Evolutionary conservation across 805 yeast genomes (phyloP), one percentile per base, ranked within the genome.

Genomic region (Candida jianshihensis): DNA sequence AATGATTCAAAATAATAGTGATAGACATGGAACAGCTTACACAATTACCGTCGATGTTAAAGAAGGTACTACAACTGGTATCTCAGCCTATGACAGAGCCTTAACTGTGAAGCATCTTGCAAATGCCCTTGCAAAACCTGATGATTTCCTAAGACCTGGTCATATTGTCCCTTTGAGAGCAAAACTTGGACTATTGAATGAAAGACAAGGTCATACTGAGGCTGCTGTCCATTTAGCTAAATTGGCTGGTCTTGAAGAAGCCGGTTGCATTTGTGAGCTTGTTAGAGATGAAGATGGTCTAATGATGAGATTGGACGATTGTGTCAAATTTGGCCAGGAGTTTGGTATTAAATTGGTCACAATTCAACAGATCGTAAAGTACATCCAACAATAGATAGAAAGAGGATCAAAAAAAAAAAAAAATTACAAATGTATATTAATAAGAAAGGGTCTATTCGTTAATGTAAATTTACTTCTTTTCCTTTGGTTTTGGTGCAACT

Each of bases 1-100:
- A 35, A 81, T 92, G 92, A 40, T 49, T 19, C 49, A 59, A 4
- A 41, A 53, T 15, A 68, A 69, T 42, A 64, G 70, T 38, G 98
- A 92, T 56, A 78, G 95, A 56, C 97, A 92, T 49, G 95, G 95
- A 10, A 92, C 99, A 2, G 97, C 97, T 2, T 92, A 92, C 62
- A 92, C 98, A 2, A 78, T 92, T 33, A 87, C 97, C 1, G 85
- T 85, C 36, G 99, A 92, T 56, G 78, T 65, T 43, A 77, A 73
- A 25, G 81, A 81, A 39, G 96, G 95, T 25, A 89, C 97, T 26
- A 87, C 97, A 11, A 92, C 99, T 0, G 99, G 99, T 11, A 92
- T 92, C 34, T 82, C 95, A 19, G 97, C 98, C 9, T 81, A 79
- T 50, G 99, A 92, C 60, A 72, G 99, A 52, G 90, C 95, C 1